These are phyloP conservation scores for Inonotus hispidus DNA, from an alignment of 1,284 basidiomycete species.

Conservation along the genomic window DNA sequence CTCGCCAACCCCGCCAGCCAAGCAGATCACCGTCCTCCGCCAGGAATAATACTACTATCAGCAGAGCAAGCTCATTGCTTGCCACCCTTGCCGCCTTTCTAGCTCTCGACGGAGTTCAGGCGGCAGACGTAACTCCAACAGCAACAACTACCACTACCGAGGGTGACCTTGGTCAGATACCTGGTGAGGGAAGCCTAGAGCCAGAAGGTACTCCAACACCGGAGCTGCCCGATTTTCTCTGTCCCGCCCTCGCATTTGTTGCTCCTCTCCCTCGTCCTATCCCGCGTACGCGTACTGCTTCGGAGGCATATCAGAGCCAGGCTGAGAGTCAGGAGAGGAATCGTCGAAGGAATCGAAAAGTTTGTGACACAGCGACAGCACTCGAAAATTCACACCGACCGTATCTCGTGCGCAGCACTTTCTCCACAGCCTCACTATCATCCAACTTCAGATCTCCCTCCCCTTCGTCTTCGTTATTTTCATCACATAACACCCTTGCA, in stretches of 20 bases:
- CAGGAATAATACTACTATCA: neutral
- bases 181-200: no score
- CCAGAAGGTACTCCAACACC: neutral
- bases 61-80: neutral
- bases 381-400: neutral
- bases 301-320: neutral
- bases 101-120: neutral
- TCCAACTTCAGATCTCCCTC: neutral
- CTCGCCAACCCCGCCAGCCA: neutral
- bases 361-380: neutral
- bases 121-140: neutral
- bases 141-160: neutral
- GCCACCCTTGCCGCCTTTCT: constrained; percentile 13
- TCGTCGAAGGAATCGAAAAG: no score
- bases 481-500: neutral
- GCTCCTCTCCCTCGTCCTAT: neutral
- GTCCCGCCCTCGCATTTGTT: constrained; percentile 1
- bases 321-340: no score
- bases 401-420: neutral
- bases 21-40: neutral
- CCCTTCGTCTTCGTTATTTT: neutral
- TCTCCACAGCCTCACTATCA: neutral
- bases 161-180: no score
- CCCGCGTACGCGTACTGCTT: neutral
- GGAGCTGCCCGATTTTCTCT: constrained; percentile 15